Base-by-base conservation (phyloP, 768 basidiomycete genomes). In the Cubamyces sp. region DNA sequence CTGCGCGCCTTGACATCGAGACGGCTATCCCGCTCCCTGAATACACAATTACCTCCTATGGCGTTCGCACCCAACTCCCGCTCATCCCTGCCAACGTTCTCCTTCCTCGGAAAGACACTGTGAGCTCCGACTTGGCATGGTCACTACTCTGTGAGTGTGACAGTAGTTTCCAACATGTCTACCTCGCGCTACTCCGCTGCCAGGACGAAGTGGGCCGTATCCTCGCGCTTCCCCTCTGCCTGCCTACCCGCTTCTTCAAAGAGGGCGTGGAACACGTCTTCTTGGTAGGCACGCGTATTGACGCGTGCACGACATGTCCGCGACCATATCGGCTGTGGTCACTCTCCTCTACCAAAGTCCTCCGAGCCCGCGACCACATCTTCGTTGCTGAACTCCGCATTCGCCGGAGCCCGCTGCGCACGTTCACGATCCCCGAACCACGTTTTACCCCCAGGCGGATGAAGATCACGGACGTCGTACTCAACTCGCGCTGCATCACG, bases 181-280 rank as follows among this genome's bases (percentile, higher is more conserved):
- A n/a, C n/a, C n/a, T n/a, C n/a, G 52, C 59, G 19, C 19, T 54
- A 15, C 59, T 60, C 6, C 41, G 37, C 2, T 60, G 59, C 52
- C 11, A 39, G 45, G 52, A 60, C 23, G 45, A 47, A 12, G 52
- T 43, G 7, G 59, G 59, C 11, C 40, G 47, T 34, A 34, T 60
- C 45, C 39, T 60, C 16, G 52, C 45, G 21, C 51, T 46, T 6
- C 53, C 53, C 15, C 59, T 60, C 7, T 47, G 42, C 52, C 30
- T 34, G 15, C 15, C 59, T 11, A 34, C 53, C 18, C 23, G 19
- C 4, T 30, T 30, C 28, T 30, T 30, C 28, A 30, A 30, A 30
- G 21, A 21, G 23, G 42, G 39, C 18, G 34, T 34, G n/a, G 54
- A 37, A 1, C 14, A 5, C 30, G 16, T 8, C 26, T n/a, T 41